A percentile compares a stretch with the other conserved stretches of the same genome.
Evolutionary conservation across 202 grass and related monocot species (phyloP).

Genomic region (Cymbopogon flexuosus): DNA sequence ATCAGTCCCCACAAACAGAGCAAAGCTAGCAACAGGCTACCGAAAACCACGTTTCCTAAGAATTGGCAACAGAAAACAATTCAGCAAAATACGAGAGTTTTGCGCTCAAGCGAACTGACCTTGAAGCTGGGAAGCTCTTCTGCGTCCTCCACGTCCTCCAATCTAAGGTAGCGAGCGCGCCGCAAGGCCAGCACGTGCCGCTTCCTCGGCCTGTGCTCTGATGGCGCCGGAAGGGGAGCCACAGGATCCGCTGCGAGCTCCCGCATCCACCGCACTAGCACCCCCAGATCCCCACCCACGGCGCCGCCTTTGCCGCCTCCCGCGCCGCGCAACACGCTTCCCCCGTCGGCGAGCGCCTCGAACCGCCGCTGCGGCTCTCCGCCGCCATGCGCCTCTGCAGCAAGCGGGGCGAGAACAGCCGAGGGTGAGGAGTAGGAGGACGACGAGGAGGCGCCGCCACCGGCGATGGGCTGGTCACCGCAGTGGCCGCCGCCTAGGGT

Average conservation of each 20-base stretch:
- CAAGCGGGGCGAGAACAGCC: not conserved
- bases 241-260: conserved; percentile 52
- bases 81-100: conserved; percentile 20
- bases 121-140: conserved; percentile 56
- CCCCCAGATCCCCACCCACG: conserved; percentile 44
- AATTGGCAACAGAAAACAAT: conserved; percentile 26
- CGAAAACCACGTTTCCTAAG: not conserved
- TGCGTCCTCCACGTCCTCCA: conserved; percentile 44
- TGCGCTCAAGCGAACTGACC: conserved; percentile 35
- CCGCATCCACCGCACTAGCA: conserved; percentile 43
- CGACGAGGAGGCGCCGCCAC: conserved; percentile 19
- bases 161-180: conserved; percentile 51
- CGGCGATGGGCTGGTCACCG: conserved; percentile 35
- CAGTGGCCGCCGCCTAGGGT: conserved; percentile 39
- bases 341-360: conserved; percentile 28
- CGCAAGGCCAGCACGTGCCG: conserved; percentile 49
- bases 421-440: conserved; percentile 23
- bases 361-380: conserved; percentile 33
- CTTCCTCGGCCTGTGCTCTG: conserved; percentile 39
- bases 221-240: conserved; percentile 18
- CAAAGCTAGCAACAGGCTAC: conserved; percentile 21
- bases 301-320: conserved; percentile 6
- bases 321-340: conserved; percentile 16
- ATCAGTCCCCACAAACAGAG: not conserved
- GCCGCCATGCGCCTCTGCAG: conserved; percentile 14